Evolutionary conservation across 345 rosid species (phyloP), one percentile per base, ranked within the genome.

Genomic region (Salix viminalis): DNA sequence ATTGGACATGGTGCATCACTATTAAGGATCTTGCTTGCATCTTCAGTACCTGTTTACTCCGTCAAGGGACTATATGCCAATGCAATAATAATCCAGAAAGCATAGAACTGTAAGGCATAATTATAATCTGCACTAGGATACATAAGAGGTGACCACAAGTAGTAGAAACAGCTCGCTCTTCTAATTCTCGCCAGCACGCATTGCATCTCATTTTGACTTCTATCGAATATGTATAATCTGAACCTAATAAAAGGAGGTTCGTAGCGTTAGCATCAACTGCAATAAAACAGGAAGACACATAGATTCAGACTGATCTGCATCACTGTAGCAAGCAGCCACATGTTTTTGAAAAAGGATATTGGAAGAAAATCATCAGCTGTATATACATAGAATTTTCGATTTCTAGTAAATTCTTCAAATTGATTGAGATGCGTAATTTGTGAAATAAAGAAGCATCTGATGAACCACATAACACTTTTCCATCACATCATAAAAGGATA

Each of bases 151-250:
- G 97, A 73, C 96, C 99, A 61, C 98, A 96, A 16, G 96, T 92
- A 52, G 99, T 93, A 77, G 92, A 77, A 77, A 96, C 74, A 7
- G 99, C 99, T 50, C 92, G 91, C 71, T 97, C 97, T 81, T 93
- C 97, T 84, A 96, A 78, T 77, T 96, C 98, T 75, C 91, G 91
- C 99, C 99, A 94, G 80, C 99, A 96, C 0, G 93, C 92, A 34
- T 93, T 93, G 93, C 99, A 96, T 88, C 91, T 92, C 99, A 96
- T 96, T 70, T 86, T 83, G 82, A 74, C 75, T 72, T 48, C 56
- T 77, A 67, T 34, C 72, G 42, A 81, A 79, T 36, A 75, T 62
- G 58, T 70, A 77, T 36, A 37, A 24, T 67, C 32, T 41, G 37
- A 28, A 67, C 48, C 34, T 37, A 30, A 30, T 46, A 71, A 18